Percentiles rank a stretch among this genome's conserved stretches.
These are phyloP conservation scores for Durio zibethinus DNA, from an alignment of 345 rosid species.

Conservation along the genomic window DNA sequence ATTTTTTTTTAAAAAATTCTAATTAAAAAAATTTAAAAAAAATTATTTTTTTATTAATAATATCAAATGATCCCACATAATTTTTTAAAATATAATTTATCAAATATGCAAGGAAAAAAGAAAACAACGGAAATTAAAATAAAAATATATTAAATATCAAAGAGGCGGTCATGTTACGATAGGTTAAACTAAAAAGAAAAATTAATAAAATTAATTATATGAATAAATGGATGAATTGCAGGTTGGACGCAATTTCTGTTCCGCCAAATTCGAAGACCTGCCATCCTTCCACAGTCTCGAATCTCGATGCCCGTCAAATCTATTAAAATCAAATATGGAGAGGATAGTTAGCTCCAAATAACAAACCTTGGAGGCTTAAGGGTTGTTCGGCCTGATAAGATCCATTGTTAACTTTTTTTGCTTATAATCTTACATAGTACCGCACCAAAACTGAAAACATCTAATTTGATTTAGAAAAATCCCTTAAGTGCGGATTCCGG, in stretches of 20 bases:
- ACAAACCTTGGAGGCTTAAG: conserved; percentile 13
- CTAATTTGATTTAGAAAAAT: conserved; percentile 16
- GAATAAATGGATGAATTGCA: no score
- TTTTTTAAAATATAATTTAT: no score
- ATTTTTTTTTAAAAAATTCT: no score
- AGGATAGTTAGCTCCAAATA: not conserved
- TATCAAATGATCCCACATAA: no score
- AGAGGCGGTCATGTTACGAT: no score
- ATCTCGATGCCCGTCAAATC: conserved; percentile 16
- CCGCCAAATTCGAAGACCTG: conserved; percentile 7
- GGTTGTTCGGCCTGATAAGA: conserved; percentile 15
- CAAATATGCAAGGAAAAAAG: no score
- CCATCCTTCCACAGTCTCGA: conserved; percentile 14
- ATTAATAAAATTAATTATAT: no score
- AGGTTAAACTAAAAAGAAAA: no score
- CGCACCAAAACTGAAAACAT: conserved; percentile 16
- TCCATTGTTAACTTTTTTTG: conserved; percentile 10
- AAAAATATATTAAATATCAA: no score
- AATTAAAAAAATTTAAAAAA: no score
- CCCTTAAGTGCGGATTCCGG: conserved; percentile 15
- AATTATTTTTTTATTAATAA: no score
- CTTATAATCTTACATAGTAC: conserved; percentile 2
- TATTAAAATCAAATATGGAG: not conserved
- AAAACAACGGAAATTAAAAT: no score
- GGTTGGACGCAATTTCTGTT: not conserved